Base-by-base conservation (phyloP, 306 rosid species). In the Castanea mollissima region DNA sequence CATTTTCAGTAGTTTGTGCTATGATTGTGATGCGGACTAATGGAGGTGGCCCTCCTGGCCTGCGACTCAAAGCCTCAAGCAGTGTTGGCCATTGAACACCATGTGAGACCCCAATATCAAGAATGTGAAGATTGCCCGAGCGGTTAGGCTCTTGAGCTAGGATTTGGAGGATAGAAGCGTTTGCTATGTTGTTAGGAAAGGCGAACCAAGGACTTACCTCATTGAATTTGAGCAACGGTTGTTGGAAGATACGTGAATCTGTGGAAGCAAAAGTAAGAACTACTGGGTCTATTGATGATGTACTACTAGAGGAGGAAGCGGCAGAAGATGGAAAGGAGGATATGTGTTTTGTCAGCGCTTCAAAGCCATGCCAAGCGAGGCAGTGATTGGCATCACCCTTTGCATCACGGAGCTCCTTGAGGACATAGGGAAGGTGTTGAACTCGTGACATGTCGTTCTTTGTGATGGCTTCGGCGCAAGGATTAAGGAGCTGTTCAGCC, bases 141-240 rank as follows among this genome's bases (percentile, higher is more conserved):
- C 57, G 82, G 52, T 84, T 79, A 2, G 82, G 20, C 41, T 86
- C 93, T 77, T 86, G 89, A 3, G 90, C 67, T 69, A 94, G 92
- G 56, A 90, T 79, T 82, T 92, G 97, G 55, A 94, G 94, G 75
- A 94, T 92, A 18, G 92, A 89, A 74, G 94, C 83, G 81, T 94
- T 92, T 58, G 97, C 96, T 19, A 92, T 87, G 87, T 88, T 90
- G 72, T 89, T 92, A 1, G 97, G 98, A 59, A 91, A 91, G 57
- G 97, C 87, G 62, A 94, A 94, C 98, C 98, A 94, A 1, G 99
- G 97, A 71, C 99, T 92, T 51, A 88, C 92, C 93, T 94, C 97
- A 23, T 87, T 83, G 85, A 94, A 92, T 85, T 87, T 94, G 44
- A 94, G 86, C 23, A 94, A 76, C n/a, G 95, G 79, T 73, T 82